Evolutionary conservation across 2,329 filamentous ascomycete species (phyloP).

Genomic region (Stagonosporopsis rhizophila): DNA sequence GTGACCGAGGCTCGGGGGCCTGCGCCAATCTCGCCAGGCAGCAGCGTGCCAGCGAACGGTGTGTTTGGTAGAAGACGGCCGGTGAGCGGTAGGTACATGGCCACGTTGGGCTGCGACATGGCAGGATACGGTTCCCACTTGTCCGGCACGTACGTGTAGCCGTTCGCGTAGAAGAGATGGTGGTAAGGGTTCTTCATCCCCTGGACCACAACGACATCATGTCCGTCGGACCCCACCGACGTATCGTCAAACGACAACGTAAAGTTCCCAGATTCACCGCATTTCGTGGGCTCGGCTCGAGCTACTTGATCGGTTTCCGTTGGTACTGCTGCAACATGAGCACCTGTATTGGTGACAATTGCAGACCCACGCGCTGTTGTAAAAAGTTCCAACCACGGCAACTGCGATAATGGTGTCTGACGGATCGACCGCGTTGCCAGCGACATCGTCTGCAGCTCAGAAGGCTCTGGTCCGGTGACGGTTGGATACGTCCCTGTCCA

Average conservation of each 20-base stretch:
- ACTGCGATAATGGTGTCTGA: slow-evolving; percentile 31
- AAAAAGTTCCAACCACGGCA: slow-evolving; percentile 27
- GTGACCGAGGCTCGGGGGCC: slow-evolving; percentile 52
- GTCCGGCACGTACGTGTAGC: slow-evolving; percentile 58
- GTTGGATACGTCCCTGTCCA: slow-evolving; percentile 43
- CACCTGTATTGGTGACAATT: slow-evolving; percentile 21
- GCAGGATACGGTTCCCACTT: slow-evolving; percentile 55
- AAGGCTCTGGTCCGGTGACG: slow-evolving; percentile 34
- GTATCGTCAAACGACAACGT: slow-evolving; percentile 43
- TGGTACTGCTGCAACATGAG: slow-evolving; percentile 10
- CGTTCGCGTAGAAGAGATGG: slow-evolving; percentile 60
- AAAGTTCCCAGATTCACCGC: slow-evolving; percentile 57
- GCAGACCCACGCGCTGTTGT: slow-evolving; percentile 19
- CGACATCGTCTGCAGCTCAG: slow-evolving; percentile 27
- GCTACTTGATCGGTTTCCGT: background rate
- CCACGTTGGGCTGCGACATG: slow-evolving; percentile 55
- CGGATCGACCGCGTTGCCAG: slow-evolving; percentile 34
- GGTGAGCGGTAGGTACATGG: slow-evolving; percentile 55
- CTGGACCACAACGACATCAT: slow-evolving; percentile 47
- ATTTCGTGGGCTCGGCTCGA: slow-evolving; percentile 33
- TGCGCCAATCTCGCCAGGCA: slow-evolving; percentile 57
- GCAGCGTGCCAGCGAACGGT: slow-evolving; percentile 42
- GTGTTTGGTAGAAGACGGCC: slow-evolving; percentile 35
- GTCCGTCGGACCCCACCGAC: slow-evolving; percentile 31
- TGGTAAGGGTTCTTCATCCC: slow-evolving; percentile 58